Percentiles rank a stretch among this genome's conserved stretches.
phyloP scores from a whole-genome alignment of 352 stramenopile species.

The Blastocystis sp. region DNA sequence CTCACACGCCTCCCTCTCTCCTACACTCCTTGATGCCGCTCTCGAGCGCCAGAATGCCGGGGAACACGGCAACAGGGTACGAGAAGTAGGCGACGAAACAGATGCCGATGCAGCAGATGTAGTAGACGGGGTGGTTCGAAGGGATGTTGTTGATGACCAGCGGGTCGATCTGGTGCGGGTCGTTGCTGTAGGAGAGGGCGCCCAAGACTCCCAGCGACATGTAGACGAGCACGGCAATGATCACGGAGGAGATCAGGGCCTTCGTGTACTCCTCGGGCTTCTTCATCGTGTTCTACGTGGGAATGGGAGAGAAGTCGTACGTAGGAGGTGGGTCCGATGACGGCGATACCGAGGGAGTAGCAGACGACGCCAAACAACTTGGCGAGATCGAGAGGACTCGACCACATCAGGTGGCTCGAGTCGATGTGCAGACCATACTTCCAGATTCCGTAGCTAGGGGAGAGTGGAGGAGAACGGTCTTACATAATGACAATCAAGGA shows the following conservation, averaged over 20 bases:
- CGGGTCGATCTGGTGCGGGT: slow-evolving; percentile 13
- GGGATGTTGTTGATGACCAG: slow-evolving; percentile 42
- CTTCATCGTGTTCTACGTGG: slow-evolving; percentile 54
- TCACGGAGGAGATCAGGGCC: slow-evolving; percentile 18
- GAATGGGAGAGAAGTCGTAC: background rate
- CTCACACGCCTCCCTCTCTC: background rate
- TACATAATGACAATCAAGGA: slow-evolving; percentile 53
- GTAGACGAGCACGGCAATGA: slow-evolving; percentile 47
- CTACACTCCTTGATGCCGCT: slow-evolving; percentile 38
- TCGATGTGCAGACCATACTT: slow-evolving; percentile 31
- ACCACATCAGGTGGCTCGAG: background rate
- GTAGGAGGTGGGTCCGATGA: slow-evolving; percentile 53
- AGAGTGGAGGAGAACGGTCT: background rate
- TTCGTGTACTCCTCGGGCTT: slow-evolving; percentile 26
- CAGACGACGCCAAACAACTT: slow-evolving; percentile 52
- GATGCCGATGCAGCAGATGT: slow-evolving; percentile 17
- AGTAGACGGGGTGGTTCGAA: background rate
- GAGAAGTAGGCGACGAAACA: slow-evolving; percentile 49
- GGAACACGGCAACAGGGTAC: slow-evolving; percentile 53
- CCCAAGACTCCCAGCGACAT: slow-evolving; percentile 39
- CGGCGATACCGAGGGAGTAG: slow-evolving; percentile 29
- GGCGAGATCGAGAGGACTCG: slow-evolving; percentile 34
- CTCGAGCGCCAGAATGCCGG: slow-evolving; percentile 41
- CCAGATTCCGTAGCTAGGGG: slow-evolving; percentile 40
- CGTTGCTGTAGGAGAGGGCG: slow-evolving; percentile 23